A percentile compares a stretch with the other conserved stretches of the same genome.
Conservation (phyloP, 2,329 filamentous ascomycete genomes). For the Aspergillus sp. region DNA sequence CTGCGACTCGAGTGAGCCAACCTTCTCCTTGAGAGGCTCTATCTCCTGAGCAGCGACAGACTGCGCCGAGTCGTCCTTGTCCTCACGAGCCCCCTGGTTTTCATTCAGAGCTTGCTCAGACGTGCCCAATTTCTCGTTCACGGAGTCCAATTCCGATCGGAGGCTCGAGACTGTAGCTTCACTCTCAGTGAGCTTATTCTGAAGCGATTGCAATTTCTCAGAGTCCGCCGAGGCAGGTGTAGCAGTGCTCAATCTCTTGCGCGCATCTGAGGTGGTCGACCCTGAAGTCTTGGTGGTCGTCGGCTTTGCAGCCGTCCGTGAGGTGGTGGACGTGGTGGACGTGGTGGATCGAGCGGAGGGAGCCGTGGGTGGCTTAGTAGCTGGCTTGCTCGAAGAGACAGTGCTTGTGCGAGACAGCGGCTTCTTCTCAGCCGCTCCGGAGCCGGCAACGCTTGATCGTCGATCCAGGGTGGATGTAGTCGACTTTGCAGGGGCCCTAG, state of each 20-base stretch:
- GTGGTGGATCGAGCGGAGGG: slow-evolving; percentile 16
- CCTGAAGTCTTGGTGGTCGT: slow-evolving; percentile 1
- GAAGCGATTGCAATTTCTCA: slow-evolving; percentile 26
- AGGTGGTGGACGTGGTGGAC: slow-evolving; percentile 11
- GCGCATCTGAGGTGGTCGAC: slow-evolving; percentile 14
- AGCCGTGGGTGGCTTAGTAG: slow-evolving; percentile 17
- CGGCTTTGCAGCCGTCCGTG: slow-evolving; percentile 9
- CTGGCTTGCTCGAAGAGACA: slow-evolving; percentile 15
- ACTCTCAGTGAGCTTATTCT: slow-evolving; percentile 28
- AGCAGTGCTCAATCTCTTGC: slow-evolving; percentile 30
- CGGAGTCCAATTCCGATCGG: slow-evolving; percentile 24
- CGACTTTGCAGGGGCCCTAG: slow-evolving; percentile 25
- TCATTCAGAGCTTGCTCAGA: slow-evolving; percentile 20
- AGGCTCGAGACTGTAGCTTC: slow-evolving; percentile 25
- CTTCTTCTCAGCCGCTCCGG: slow-evolving; percentile 24
- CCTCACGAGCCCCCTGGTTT: slow-evolving; percentile 25
- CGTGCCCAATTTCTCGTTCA: slow-evolving; percentile 24
- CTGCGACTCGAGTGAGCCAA: slow-evolving; percentile 23
- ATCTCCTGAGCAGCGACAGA: slow-evolving; percentile 27
- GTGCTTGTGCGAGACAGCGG: slow-evolving; percentile 12
- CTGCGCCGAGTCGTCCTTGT: slow-evolving; percentile 23
- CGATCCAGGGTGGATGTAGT: slow-evolving; percentile 26
- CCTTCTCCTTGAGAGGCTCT: slow-evolving; percentile 26
- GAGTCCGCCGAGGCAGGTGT: slow-evolving; percentile 19
- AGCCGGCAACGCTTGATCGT: slow-evolving; percentile 28